phyloP scores from a whole-genome alignment of 345 rosid genomes.

The Leavenworthia alabamica region DNA sequence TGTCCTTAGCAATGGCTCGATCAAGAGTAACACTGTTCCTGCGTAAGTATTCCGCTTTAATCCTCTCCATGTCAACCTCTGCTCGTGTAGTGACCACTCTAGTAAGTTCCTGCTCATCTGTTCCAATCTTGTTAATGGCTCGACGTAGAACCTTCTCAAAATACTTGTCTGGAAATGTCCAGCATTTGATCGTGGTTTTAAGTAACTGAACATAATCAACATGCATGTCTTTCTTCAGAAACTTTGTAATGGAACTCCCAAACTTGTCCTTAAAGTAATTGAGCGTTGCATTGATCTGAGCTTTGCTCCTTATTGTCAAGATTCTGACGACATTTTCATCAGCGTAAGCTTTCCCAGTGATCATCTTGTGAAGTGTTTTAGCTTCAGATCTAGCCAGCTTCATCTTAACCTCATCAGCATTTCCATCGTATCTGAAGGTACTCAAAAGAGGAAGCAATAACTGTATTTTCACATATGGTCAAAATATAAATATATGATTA shows the following conservation, averaged over 20 bases:
- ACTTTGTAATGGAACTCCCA: slow-evolving; percentile 72
- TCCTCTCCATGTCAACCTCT: slow-evolving; percentile 72
- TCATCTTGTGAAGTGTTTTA: slow-evolving; percentile 70
- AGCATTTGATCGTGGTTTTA: slow-evolving; percentile 64
- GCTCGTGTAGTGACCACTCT: slow-evolving; percentile 74
- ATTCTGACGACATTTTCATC: slow-evolving; percentile 83
- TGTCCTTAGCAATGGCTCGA: slow-evolving; percentile 59
- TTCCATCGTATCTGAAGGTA: slow-evolving; percentile 68
- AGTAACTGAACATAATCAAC: slow-evolving; percentile 63
- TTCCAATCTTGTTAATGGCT: slow-evolving; percentile 71
- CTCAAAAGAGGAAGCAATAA: slow-evolving; percentile 75
- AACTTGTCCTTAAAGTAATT: slow-evolving; percentile 65
- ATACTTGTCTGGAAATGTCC: slow-evolving; percentile 82
- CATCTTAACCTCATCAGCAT: slow-evolving; percentile 55
- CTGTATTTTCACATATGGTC: slow-evolving; percentile 35
- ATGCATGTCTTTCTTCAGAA: slow-evolving; percentile 55
- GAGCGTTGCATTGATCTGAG: slow-evolving; percentile 69
- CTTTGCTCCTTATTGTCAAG: slow-evolving; percentile 73
- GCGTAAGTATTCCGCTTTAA: slow-evolving; percentile 70
- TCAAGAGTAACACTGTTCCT: slow-evolving; percentile 71
- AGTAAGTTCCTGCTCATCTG: slow-evolving; percentile 81
- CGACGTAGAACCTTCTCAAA: slow-evolving; percentile 66
- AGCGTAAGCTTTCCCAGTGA: slow-evolving; percentile 55
- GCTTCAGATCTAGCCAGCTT: slow-evolving; percentile 70
- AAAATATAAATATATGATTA: no score